A percentile compares a stretch with the other conserved stretches of the same genome.
phyloP scores from a whole-genome alignment of 306 rosid genomes.

The Pterocarpus santalinus region DNA sequence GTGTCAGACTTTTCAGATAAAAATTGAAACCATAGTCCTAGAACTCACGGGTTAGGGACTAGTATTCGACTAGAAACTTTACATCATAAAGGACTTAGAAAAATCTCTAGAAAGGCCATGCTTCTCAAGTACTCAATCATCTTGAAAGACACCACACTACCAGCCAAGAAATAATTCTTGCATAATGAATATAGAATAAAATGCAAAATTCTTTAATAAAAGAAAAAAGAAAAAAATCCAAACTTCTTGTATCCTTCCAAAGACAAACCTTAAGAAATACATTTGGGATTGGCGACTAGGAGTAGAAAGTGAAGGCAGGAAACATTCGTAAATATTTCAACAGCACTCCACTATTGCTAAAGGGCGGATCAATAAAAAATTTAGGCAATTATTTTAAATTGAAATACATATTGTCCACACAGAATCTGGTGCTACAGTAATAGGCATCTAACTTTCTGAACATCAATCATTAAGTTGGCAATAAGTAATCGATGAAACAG shows the following conservation, averaged over 20 bases:
- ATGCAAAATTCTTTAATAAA: conserved; percentile 28
- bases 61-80: not conserved
- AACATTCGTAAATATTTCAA: not conserved
- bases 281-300: not conserved
- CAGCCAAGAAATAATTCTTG: conserved; percentile 29
- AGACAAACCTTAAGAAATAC: conserved; percentile 13
- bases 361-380: not conserved
- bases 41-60: conserved; percentile 8
- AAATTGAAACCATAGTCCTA: conserved; percentile 38
- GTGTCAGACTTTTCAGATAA: conserved; percentile 37
- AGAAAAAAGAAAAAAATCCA: conserved; percentile 29
- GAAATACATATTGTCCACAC: conserved; percentile 10
- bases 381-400: not conserved
- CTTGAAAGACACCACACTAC: conserved; percentile 26
- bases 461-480: conserved; percentile 24
- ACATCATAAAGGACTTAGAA: conserved; percentile 1
- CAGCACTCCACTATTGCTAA: not conserved
- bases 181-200: conserved; percentile 35
- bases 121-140: not conserved
- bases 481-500: conserved; percentile 8
- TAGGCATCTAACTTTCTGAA: conserved; percentile 24
- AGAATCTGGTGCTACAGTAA: conserved; percentile 24
- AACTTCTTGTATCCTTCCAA: conserved; percentile 26
- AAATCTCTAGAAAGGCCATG: conserved; percentile 1
- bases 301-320: conserved; percentile 21